Conservation (phyloP, 2,329 filamentous ascomycete genomes). For the Drechslerella coelobrocha region DNA sequence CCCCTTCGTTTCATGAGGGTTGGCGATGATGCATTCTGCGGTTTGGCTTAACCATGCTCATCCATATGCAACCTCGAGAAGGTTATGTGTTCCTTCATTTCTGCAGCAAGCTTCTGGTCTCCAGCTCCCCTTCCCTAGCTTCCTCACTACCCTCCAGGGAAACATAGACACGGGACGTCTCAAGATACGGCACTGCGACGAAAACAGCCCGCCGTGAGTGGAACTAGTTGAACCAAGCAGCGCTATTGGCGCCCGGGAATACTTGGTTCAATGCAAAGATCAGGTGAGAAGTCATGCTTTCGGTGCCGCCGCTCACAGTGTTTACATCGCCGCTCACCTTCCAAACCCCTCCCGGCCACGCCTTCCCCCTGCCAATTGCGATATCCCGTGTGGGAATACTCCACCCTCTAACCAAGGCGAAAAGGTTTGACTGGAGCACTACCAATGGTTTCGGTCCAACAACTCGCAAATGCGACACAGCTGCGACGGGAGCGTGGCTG, state of each 20-base stretch:
- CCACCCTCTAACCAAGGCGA: conserved; percentile 22
- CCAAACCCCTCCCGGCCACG: conserved; percentile 13
- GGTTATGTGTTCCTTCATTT: too few relatives aligned
- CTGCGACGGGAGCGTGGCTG: conserved; percentile 16
- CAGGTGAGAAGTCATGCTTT: conserved; percentile 16
- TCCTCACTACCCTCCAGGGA: too few relatives aligned
- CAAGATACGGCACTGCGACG: conserved; percentile 8
- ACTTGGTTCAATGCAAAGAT: conserved; percentile 8
- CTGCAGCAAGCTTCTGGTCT: too few relatives aligned
- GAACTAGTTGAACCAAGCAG: conserved; percentile 20
- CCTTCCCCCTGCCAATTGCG: conserved; percentile 33
- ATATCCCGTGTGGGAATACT: conserved; percentile 48
- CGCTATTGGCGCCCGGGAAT: conserved; percentile 40
- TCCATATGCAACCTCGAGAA: too few relatives aligned
- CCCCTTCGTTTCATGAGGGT: background rate
- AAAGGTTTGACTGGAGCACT: background rate
- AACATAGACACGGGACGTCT: conserved; percentile 49
- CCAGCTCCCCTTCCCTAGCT: too few relatives aligned
- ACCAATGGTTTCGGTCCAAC: conserved; percentile 30
- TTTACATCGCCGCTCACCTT: conserved; percentile 5
- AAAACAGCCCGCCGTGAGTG: background rate
- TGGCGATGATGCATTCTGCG: background rate
- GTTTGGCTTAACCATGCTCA: too few relatives aligned
- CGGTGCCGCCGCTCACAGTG: conserved; percentile 22
- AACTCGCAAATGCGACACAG: conserved; percentile 19